Conservation (phyloP, 192 early-diverging fungal species). For the Backusella tarrabulga region DNA sequence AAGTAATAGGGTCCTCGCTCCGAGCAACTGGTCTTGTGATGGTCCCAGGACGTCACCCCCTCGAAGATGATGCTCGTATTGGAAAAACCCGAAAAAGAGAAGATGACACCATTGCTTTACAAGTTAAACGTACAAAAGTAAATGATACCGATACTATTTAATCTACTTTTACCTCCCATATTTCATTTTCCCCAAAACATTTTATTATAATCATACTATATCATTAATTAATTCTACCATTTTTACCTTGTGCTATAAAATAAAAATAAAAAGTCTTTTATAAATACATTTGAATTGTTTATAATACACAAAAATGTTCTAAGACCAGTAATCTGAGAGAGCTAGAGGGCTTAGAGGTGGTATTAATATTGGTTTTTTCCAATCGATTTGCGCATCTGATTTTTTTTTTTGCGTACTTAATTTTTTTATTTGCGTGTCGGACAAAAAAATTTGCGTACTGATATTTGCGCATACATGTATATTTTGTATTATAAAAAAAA, state of each 20-base stretch:
- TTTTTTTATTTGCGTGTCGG: too few species aligned
- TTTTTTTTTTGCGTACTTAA: too few species aligned
- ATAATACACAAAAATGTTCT: not conserved
- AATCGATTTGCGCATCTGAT: too few species aligned
- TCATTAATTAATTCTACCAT: not conserved
- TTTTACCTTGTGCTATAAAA: not conserved
- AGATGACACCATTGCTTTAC: not conserved
- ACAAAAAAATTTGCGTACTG: too few species aligned
- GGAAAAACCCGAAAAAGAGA: not conserved
- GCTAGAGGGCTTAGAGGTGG: not conserved
- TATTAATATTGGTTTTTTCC: too few species aligned
- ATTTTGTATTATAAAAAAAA: too few species aligned
- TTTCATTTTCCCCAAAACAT: not conserved
- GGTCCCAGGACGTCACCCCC: slow-evolving; percentile 8
- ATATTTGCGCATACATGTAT: too few species aligned
- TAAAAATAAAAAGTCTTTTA: not conserved
- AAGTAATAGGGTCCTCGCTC: not conserved
- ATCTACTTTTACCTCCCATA: not conserved
- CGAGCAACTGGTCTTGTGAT: slow-evolving; percentile 10
- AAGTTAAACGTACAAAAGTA: slow-evolving; percentile 3
- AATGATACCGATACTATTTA: slow-evolving; percentile 1
- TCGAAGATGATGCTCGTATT: not conserved
- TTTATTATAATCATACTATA: not conserved
- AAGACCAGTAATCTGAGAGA: not conserved
- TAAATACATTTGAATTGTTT: not conserved